Evolutionary conservation across 2,329 filamentous ascomycete species (phyloP).

Genomic region (Aspergillus thermomutatus): DNA sequence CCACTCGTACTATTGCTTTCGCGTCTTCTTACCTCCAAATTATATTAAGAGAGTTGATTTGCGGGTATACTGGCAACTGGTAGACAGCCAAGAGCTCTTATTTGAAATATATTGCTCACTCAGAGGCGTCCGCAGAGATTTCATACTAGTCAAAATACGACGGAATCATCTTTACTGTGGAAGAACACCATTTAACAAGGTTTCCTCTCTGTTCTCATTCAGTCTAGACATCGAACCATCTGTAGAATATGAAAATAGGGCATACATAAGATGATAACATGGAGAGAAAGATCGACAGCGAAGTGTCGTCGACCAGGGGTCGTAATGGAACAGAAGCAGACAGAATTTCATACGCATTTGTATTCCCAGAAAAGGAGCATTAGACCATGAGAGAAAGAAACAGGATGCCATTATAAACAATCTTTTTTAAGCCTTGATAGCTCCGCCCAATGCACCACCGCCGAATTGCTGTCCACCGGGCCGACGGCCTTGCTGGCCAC

Average conservation of each 20-base stretch:
- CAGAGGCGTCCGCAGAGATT: background rate
- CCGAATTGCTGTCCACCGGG: constrained; percentile 50
- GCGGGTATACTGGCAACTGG: no score
- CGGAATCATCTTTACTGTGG: background rate
- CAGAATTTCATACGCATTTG: constrained; percentile 17
- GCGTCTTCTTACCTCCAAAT: background rate
- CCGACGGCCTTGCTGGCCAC: constrained; percentile 41
- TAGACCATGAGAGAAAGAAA: constrained; percentile 18
- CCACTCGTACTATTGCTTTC: background rate
- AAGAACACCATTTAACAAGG: background rate
- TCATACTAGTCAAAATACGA: background rate
- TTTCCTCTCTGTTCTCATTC: constrained; percentile 9
- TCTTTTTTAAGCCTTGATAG: constrained; percentile 47
- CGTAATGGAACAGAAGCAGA: constrained; percentile 12
- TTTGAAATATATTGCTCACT: background rate
- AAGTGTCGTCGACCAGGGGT: background rate
- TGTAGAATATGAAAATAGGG: constrained; percentile 15
- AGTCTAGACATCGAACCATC: constrained; percentile 20
- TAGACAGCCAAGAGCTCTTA: no score
- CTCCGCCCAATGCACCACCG: constrained; percentile 50
- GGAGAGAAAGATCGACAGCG: constrained; percentile 5
- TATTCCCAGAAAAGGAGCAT: constrained; percentile 22
- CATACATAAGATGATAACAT: constrained; percentile 12
- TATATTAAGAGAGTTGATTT: background rate
- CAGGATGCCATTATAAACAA: constrained; percentile 34